Evolutionary conservation across 371 early-diverging fungal genomes (phyloP), one percentile per base, ranked within the genome.

Genomic region (Polyrhizophydium stewartii): DNA sequence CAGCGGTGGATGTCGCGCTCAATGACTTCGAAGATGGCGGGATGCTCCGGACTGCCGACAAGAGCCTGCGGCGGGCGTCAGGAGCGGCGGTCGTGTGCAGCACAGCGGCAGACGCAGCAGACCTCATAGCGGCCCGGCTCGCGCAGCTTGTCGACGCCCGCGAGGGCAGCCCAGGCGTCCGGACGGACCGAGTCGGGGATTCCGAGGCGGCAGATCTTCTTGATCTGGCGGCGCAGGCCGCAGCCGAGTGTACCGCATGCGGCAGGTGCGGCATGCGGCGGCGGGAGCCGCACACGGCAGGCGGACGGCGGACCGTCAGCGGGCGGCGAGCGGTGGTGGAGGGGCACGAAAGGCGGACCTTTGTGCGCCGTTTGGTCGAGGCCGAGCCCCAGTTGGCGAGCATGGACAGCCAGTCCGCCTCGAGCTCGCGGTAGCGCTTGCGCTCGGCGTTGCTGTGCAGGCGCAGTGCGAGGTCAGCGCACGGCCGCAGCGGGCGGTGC

Each of bases 1-100:
- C 93, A 92, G 16, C 93, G 72, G 41, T 79, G 67, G n/a, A 96
- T 87, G 64, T 96, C 97, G 30, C 89, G 79, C 57, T 93, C 96
- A 56, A 96, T 96, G 19, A 90, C 89, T 33, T 92, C 91, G 66
- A 83, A 89, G 50, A 89, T 81, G 2, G 82, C 3, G 7, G 49
- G 49, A 3, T 3, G 7, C 9, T 47, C 49, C 16, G 22, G 3
- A 16, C 49, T 47, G 28, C 28, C 7, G 7, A 47, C 49, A 3
- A 47, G 49, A 3, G 49, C 3, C 49, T 47, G n/a, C 16, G 16
- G 43, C 17, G 16, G n/a, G n/a, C 43, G n/a, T n/a, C n/a, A n/a
- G n/a, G n/a, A n/a, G n/a, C n/a, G n/a, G n/a, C n/a, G n/a, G n/a
- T n/a, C n/a, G n/a, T n/a, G n/a, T n/a, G n/a, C n/a, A n/a, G n/a